Evolutionary conservation across 179 eudicot species (phyloP).

Genomic region (Silene coronaria): DNA sequence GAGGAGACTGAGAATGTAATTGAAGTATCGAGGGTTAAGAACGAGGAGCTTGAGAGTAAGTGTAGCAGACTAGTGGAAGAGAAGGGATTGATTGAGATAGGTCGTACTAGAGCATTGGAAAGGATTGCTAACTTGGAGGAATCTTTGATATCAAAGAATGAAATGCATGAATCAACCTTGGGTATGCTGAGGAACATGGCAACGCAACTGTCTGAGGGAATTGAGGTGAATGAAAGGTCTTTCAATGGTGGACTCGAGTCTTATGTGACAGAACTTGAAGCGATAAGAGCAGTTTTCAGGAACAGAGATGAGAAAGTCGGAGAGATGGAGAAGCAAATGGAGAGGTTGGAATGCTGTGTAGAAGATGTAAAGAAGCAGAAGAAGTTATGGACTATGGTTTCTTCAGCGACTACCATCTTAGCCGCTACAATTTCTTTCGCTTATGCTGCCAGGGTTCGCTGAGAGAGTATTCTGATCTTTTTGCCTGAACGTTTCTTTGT

Average conservation of each 20-base stretch:
- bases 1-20: constrained; percentile 32
- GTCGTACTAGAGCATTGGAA: constrained; percentile 14
- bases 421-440: constrained; percentile 66
- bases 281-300: constrained; percentile 47
- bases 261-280: constrained; percentile 42
- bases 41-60: constrained; percentile 32
- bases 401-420: constrained; percentile 47
- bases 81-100: constrained; percentile 30
- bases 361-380: too few species aligned
- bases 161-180: constrained; percentile 29
- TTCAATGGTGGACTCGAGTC: constrained; percentile 18
- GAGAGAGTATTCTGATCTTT: neutral
- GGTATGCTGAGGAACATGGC: constrained; percentile 39
- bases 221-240: constrained; percentile 11
- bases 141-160: constrained; percentile 26
- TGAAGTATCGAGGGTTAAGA: constrained; percentile 29
- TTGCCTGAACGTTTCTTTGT: neutral
- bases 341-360: constrained; percentile 29
- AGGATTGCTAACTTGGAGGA: constrained; percentile 29
- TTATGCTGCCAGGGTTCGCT: constrained; percentile 50
- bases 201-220: constrained; percentile 17
- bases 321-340: constrained; percentile 53
- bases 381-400: too few species aligned
- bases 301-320: constrained; percentile 42
- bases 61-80: constrained; percentile 22